Evolutionary conservation across 1,139 yeast genomes (phyloP).

Genomic region (Wickerhamiella infanticola): DNA sequence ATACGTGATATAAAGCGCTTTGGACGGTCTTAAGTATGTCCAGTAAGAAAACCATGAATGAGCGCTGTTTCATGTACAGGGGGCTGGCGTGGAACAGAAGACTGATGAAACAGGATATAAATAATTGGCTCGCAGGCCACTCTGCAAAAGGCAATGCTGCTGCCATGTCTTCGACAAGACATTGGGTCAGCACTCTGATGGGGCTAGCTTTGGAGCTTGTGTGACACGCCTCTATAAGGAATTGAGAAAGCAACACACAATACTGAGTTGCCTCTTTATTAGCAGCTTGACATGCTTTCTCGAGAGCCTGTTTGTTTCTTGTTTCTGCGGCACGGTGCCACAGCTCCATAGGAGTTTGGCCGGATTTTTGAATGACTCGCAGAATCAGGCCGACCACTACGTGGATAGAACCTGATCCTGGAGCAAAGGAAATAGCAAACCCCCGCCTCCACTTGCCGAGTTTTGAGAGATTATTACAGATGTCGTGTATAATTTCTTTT

Average conservation of each 20-base stretch:
- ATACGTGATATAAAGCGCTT: background rate
- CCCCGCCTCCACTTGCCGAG: background rate
- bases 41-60: conserved; percentile 2
- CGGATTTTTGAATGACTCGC: conserved; percentile 2
- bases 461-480: background rate
- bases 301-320: background rate
- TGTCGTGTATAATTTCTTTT: background rate
- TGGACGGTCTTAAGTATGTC: conserved; percentile 4
- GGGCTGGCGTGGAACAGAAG: conserved; percentile 1
- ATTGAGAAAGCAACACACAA: background rate
- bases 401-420: background rate
- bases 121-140: conserved; percentile 3
- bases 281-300: background rate
- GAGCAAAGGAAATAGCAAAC: background rate
- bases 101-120: conserved; percentile 3
- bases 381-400: background rate
- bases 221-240: background rate
- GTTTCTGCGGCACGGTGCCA: conserved; percentile 6
- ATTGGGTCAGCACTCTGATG: background rate
- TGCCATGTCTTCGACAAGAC: conserved; percentile 5
- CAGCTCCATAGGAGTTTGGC: background rate
- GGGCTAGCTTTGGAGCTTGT: background rate
- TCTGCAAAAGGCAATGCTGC: conserved; percentile 2
- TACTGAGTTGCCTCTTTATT: background rate
- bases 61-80: background rate